A percentile compares a stretch with the other conserved stretches of the same genome.
Evolutionary conservation across 208 protist genomes (phyloP).

Genomic region (Herpetomonas samuelpessoai): DNA sequence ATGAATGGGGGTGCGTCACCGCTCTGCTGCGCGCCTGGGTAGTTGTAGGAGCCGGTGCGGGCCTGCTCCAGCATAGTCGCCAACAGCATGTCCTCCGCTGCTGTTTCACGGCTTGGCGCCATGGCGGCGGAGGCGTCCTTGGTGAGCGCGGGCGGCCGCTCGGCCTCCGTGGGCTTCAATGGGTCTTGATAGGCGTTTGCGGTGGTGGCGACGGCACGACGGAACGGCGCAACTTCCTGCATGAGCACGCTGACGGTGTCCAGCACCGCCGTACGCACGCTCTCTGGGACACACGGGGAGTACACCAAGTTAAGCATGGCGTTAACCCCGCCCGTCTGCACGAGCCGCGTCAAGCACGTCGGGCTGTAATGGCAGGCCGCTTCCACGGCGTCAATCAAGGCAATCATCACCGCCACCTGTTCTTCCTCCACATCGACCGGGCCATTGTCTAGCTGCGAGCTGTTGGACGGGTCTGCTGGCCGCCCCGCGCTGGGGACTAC

Average conservation of each 20-base stretch:
- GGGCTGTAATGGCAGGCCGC: constrained; percentile 89
- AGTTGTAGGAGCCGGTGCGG: constrained; percentile 38
- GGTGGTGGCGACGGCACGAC: constrained; percentile 26
- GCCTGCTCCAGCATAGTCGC: constrained; percentile 69
- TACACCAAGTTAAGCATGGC: constrained; percentile 72
- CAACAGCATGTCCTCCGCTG: constrained; percentile 46
- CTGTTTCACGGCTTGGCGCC: too few relatives aligned
- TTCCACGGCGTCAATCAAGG: constrained; percentile 75
- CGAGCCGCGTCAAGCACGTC: constrained; percentile 53
- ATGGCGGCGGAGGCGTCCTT: too few relatives aligned
- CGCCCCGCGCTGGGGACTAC: too few relatives aligned
- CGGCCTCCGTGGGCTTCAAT: too few relatives aligned
- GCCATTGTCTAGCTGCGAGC: constrained; percentile 4
- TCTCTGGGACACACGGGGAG: constrained; percentile 59
- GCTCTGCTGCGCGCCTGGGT: constrained; percentile 14
- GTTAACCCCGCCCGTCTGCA: constrained; percentile 68
- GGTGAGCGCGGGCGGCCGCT: too few relatives aligned
- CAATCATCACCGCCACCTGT: constrained; percentile 54
- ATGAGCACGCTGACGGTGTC: constrained; percentile 82
- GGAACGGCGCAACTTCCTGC: constrained; percentile 82
- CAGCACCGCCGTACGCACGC: constrained; percentile 68
- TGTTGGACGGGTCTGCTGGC: too few relatives aligned
- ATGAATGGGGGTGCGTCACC: constrained; percentile 50
- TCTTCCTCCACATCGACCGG: constrained; percentile 36
- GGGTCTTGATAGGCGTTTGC: too few relatives aligned